Evolutionary conservation across 78 protist genomes (phyloP).

Genomic region (Dictyostelium capitatum): DNA sequence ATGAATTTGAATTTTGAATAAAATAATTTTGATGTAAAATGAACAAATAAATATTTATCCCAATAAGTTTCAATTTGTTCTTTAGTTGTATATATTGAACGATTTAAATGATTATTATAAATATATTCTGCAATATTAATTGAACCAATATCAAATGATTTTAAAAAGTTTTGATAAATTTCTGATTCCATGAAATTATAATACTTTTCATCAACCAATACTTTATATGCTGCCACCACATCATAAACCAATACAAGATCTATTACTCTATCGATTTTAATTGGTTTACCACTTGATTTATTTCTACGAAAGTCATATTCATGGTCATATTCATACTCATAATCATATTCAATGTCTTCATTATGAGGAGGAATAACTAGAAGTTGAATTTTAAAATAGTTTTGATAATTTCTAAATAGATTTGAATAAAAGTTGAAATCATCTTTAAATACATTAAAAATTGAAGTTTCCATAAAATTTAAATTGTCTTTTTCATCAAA

Average conservation of each 20-base stretch:
- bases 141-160: constrained; percentile 7
- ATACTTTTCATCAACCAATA: background rate
- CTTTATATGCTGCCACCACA: background rate
- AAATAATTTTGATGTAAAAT: too few relatives aligned
- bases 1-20: too few relatives aligned
- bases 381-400: background rate
- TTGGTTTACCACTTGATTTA: too few relatives aligned
- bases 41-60: too few relatives aligned
- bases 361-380: too few relatives aligned
- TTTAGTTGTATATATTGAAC: too few relatives aligned
- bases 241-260: background rate
- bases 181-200: background rate
- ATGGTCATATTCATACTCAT: too few relatives aligned
- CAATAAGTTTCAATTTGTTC: too few relatives aligned
- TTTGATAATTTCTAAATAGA: background rate
- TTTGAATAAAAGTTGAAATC: background rate
- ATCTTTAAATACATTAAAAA: background rate
- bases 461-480: background rate
- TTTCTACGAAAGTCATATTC: too few relatives aligned
- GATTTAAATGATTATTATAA: background rate
- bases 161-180: background rate
- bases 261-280: background rate
- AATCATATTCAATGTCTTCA: too few relatives aligned
- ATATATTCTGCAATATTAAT: background rate
- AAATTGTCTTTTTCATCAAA: too few relatives aligned